Conservation (phyloP, 1,284 basidiomycete species). For the Mycena sp. region DNA sequence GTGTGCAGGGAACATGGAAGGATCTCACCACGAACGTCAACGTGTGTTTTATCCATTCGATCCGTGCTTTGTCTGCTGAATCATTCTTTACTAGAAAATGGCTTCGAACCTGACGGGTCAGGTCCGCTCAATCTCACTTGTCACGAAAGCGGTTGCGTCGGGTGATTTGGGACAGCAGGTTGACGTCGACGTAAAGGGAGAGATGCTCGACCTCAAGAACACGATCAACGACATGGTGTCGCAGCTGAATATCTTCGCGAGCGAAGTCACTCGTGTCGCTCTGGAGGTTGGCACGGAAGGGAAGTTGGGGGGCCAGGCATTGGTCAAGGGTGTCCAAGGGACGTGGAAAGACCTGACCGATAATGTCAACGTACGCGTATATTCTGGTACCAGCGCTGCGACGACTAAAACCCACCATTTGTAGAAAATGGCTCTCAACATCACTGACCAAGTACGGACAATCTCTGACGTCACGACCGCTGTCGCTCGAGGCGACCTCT, state of each 20-base stretch:
- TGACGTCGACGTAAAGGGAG: constrained; percentile 94
- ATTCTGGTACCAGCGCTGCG: not conserved
- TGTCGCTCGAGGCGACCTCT: constrained; percentile 89
- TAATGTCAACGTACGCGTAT: constrained; percentile 72
- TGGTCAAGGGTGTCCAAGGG: constrained; percentile 88
- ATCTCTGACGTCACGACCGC: constrained; percentile 90
- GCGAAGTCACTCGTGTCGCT: constrained; percentile 77
- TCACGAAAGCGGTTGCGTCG: constrained; percentile 95
- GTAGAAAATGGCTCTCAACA: constrained; percentile 92
- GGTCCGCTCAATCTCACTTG: constrained; percentile 96
- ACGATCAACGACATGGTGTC: constrained; percentile 94
- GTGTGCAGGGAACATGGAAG: constrained; percentile 94
- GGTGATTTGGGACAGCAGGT: constrained; percentile 93
- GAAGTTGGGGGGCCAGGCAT: constrained; percentile 93
- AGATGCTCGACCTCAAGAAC: constrained; percentile 94
- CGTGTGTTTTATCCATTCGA: constrained; percentile 61
- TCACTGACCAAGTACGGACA: constrained; percentile 92
- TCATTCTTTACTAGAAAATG: constrained; percentile 68
- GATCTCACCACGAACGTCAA: constrained; percentile 82
- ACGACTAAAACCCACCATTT: not conserved
- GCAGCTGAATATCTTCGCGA: constrained; percentile 84
- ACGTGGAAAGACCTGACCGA: constrained; percentile 91
- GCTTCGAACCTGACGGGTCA: constrained; percentile 95
- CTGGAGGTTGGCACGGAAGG: constrained; percentile 96
- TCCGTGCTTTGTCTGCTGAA: constrained; percentile 45